Base-by-base conservation (phyloP, 2,329 filamentous ascomycete genomes). In the Mollisiaceae sp. region DNA sequence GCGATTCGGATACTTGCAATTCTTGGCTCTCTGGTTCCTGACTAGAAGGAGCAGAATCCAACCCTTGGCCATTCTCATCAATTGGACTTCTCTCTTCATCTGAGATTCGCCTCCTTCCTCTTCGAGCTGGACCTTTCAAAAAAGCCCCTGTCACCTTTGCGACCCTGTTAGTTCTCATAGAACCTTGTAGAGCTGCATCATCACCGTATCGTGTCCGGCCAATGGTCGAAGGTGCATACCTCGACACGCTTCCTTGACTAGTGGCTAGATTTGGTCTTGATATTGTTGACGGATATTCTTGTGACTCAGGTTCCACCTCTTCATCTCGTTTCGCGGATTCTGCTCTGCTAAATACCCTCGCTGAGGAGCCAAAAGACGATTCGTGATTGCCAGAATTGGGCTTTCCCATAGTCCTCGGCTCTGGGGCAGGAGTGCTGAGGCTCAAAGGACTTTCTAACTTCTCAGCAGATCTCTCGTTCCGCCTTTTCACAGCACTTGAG, bases 121-220 rank as follows among this genome's bases (percentile, higher is more conserved):
- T 84, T 62, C 92, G 86, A 22, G 92, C 91, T 35, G 92, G 92
- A 0, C 91, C 92, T 71, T 91, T 93, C 24, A 95, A 81, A 70
- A 94, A 94, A 66, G 87, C 90, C 0, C 92, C 92, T 2, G 90
- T 86, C 8, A 90, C 82, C 77, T 92, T 91, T 18, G 89, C 90
- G 15, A 92, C 86, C 67, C 91, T 84, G 78, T 94, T 94, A 65
- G 94, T 82, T 5, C 92, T 86, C 82, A 93, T 86, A 0, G 92
- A 93, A 71, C 89, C 89, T 66, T 92, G 91, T 1, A 87, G 80
- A 15, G 86, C 89, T 39, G 80, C 79, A 39, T 91, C 88, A 27
- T 93, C 90, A 2, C 87, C 87, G 59, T 83, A 82, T 41, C 83
- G 81, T 18, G 78, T 81, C 59, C 82, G 81, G 41, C 81, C 80